Percentiles rank a stretch among this genome's conserved stretches.
phyloP scores from a whole-genome alignment of 768 basidiomycete genomes.

The Ramaria rubella region DNA sequence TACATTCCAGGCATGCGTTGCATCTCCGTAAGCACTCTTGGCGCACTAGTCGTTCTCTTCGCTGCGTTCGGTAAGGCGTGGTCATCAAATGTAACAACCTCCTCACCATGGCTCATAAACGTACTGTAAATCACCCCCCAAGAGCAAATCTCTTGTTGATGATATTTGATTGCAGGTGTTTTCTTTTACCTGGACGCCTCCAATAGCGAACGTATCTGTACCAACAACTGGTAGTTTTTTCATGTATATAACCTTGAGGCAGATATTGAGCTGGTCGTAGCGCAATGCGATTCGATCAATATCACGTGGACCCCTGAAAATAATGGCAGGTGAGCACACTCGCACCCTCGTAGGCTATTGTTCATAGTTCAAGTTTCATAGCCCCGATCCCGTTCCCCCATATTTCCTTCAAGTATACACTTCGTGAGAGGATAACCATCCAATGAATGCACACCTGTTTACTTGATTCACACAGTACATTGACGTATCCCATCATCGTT shows the following conservation, averaged over 20 bases:
- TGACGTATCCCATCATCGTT: slow-evolving; percentile 1
- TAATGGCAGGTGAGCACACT: background rate
- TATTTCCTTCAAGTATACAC: background rate
- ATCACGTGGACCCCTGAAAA: background rate
- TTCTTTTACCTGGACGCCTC: background rate
- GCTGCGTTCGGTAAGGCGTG: background rate
- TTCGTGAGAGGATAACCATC: background rate
- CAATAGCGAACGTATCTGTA: background rate
- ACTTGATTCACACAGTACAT: background rate
- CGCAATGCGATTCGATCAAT: slow-evolving; percentile 3
- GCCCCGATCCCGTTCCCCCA: slow-evolving; percentile 2
- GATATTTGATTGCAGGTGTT: background rate
- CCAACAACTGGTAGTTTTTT: background rate
- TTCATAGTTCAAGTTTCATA: background rate
- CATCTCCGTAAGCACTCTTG: background rate
- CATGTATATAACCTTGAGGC: background rate
- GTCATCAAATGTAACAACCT: background rate
- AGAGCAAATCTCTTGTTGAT: background rate
- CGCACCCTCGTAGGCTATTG: background rate
- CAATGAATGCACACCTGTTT: background rate
- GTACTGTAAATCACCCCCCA: background rate
- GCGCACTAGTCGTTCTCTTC: background rate
- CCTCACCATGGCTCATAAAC: slow-evolving; percentile 2
- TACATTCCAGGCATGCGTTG: background rate
- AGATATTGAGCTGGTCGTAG: background rate